phyloP scores from a whole-genome alignment of 805 yeast genomes.

The Kluyveromyces starmeri region DNA sequence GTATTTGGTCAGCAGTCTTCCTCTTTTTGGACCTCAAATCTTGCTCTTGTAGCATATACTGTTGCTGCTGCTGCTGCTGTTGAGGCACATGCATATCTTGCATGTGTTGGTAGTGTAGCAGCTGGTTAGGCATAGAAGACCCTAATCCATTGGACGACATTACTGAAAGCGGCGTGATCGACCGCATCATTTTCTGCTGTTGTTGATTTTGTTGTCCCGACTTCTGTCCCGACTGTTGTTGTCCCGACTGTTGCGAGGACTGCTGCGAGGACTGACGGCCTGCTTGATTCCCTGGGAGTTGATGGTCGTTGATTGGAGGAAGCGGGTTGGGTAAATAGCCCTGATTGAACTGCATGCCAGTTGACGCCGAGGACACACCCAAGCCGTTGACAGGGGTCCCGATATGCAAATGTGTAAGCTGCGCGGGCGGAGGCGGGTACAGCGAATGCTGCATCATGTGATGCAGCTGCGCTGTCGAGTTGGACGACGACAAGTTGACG shows the following conservation, averaged over 20 bases:
- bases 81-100: constrained; percentile 9
- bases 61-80: constrained; percentile 7
- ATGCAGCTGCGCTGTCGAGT: constrained; percentile 4
- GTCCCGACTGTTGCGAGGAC: constrained; percentile 6
- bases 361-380: neutral
- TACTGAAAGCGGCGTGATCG: constrained; percentile 5
- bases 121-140: constrained; percentile 4
- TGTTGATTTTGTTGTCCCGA: constrained; percentile 5
- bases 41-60: constrained; percentile 5
- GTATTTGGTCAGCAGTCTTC: constrained; percentile 32
- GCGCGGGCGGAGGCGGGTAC: constrained; percentile 3
- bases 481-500: constrained; percentile 4
- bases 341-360: constrained; percentile 5
- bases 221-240: constrained; percentile 6
- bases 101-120: constrained; percentile 3
- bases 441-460: constrained; percentile 3
- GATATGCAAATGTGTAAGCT: constrained; percentile 5
- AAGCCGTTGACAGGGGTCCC: constrained; percentile 7
- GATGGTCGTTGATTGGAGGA: constrained; percentile 8
- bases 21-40: constrained; percentile 25
- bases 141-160: constrained; percentile 4
- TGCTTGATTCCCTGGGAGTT: constrained; percentile 4
- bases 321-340: constrained; percentile 5
- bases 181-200: constrained; percentile 1
- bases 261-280: constrained; percentile 2